Evolutionary conservation across 1,284 basidiomycete genomes (phyloP).

Genomic region (Flammula alnicola): DNA sequence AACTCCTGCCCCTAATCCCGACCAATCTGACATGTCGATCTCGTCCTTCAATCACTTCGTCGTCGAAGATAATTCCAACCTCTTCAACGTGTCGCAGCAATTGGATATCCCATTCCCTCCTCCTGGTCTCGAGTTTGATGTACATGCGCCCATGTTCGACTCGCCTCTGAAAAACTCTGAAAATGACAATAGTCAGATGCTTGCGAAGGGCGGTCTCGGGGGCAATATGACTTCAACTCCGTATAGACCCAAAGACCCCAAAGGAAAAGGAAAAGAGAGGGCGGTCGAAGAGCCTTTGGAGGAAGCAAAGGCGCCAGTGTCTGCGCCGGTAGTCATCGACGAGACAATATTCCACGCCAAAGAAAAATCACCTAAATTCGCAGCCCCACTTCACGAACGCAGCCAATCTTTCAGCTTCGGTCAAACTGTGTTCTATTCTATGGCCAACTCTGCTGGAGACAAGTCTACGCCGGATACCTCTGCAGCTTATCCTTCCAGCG

Average conservation of each 20-base stretch:
- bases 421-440: slow-evolving; percentile 60
- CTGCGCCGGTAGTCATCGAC: slow-evolving; percentile 30
- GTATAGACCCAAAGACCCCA: slow-evolving; percentile 22
- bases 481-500: slow-evolving; percentile 32
- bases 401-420: slow-evolving; percentile 68
- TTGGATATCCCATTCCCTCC: slow-evolving; percentile 54
- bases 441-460: slow-evolving; percentile 31
- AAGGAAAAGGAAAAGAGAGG: slow-evolving; percentile 30
- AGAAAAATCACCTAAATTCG: slow-evolving; percentile 40
- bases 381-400: slow-evolving; percentile 45
- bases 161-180: slow-evolving; percentile 35
- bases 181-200: slow-evolving; percentile 24
- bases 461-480: slow-evolving; percentile 30
- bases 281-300: slow-evolving; percentile 16
- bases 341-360: slow-evolving; percentile 44
- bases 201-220: slow-evolving; percentile 14
- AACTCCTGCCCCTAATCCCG: slow-evolving; percentile 11
- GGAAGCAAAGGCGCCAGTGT: slow-evolving; percentile 16
- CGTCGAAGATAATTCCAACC: slow-evolving; percentile 43
- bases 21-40: slow-evolving; percentile 32
- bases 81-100: slow-evolving; percentile 58
- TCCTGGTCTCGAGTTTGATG: slow-evolving; percentile 44
- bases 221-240: slow-evolving; percentile 39
- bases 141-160: slow-evolving; percentile 48
- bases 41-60: slow-evolving; percentile 27